Evolutionary conservation across 1,284 basidiomycete genomes (phyloP).

Genomic region (Sporisorium graminicola): DNA sequence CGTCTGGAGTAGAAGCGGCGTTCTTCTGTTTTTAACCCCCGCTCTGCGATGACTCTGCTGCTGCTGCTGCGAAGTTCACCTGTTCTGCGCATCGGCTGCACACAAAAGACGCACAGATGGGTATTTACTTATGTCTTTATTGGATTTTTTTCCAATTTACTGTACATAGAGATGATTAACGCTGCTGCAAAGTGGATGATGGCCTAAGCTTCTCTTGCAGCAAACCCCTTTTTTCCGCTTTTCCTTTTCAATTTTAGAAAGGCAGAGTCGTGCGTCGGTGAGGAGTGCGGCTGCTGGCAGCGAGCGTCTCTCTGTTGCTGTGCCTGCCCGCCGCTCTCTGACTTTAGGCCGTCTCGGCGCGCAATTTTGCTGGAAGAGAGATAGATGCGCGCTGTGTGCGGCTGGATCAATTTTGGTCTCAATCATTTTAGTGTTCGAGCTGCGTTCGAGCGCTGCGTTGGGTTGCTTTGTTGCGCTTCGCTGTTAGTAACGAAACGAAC

Average conservation of each 20-base stretch:
- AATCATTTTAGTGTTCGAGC: not conserved
- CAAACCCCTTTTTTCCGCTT: not conserved
- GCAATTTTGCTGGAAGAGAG: not conserved
- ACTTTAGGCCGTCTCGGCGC: not conserved
- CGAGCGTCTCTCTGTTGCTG: no score
- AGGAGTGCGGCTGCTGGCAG: no score
- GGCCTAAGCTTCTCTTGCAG: slow-evolving; percentile 4
- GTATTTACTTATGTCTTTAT: not conserved
- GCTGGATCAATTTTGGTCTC: not conserved
- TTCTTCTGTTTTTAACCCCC: not conserved
- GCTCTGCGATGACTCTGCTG: not conserved
- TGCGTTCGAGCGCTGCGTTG: not conserved
- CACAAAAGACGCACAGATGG: no score
- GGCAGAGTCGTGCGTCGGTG: not conserved
- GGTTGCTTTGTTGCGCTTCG: not conserved
- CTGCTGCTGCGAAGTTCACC: not conserved
- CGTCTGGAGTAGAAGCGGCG: no score
- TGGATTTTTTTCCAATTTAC: not conserved
- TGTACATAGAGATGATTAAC: no score
- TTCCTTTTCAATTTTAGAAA: no score
- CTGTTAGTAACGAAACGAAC: no score
- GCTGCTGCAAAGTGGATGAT: not conserved
- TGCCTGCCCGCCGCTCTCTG: not conserved
- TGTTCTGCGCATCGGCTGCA: slow-evolving; percentile 3
- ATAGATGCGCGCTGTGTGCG: not conserved